phyloP scores from a whole-genome alignment of 2,329 filamentous ascomycete genomes.

The Pyricularia grisea region DNA sequence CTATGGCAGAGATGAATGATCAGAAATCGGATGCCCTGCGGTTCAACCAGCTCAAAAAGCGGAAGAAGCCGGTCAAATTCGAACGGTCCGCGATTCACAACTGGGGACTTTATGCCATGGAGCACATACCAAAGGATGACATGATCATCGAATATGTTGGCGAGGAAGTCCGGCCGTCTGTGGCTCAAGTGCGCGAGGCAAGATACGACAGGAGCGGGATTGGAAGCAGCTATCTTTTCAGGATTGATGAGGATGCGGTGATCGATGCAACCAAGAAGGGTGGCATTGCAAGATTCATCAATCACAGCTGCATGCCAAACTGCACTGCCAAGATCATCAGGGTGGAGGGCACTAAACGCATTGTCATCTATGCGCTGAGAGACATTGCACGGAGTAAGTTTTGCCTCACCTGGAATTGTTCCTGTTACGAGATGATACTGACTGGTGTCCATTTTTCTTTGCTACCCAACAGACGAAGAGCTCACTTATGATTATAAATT shows the following conservation, averaged over 20 bases:
- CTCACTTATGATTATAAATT: conserved; percentile 99
- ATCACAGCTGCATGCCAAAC: conserved; percentile 95
- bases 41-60: conserved; percentile 98
- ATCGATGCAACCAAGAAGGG: conserved; percentile 98
- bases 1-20: conserved; percentile 89
- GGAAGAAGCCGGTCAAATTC: conserved; percentile 98
- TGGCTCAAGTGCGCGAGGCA: conserved; percentile 90
- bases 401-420: background rate
- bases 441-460: conserved; percentile 5
- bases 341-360: conserved; percentile 93
- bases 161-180: conserved; percentile 92
- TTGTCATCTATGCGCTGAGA: conserved; percentile 95
- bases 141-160: conserved; percentile 99
- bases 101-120: conserved; percentile 96
- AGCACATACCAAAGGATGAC: conserved; percentile 93
- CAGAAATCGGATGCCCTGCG: conserved; percentile 92
- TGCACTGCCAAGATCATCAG: conserved; percentile 99
- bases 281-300: conserved; percentile 96
- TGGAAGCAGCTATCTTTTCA: conserved; percentile 93
- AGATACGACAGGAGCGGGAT: conserved; percentile 94
- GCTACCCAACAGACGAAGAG: conserved; percentile 67
- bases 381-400: conserved; percentile 92
- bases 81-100: conserved; percentile 97
- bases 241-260: conserved; percentile 95
- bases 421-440: background rate